phyloP scores from a whole-genome alignment of 2,329 filamentous ascomycete species.

The Alternaria angustiovoidea region DNA sequence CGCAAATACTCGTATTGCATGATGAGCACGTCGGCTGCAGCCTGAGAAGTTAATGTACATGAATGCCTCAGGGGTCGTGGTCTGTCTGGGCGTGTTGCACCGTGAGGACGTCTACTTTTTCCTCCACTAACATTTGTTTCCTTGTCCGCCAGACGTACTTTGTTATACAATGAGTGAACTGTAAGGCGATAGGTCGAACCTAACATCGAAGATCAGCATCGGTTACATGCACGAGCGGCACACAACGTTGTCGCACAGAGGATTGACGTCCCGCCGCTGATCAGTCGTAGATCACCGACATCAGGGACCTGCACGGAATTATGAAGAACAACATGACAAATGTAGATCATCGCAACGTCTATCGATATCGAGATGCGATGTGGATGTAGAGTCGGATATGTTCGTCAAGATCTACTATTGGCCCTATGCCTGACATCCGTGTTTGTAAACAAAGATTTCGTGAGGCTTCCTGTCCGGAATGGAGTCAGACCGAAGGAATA shows the following conservation, averaged over 20 bases:
- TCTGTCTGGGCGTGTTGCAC: background rate
- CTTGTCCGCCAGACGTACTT: background rate
- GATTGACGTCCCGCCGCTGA: background rate
- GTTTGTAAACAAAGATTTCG: background rate
- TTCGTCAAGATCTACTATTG: background rate
- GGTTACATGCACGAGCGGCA: background rate
- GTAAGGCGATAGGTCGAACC: background rate
- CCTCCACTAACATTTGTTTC: background rate
- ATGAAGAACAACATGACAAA: background rate
- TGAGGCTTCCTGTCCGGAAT: background rate
- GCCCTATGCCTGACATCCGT: background rate
- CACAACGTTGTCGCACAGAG: background rate
- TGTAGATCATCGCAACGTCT: background rate
- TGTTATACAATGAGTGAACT: background rate
- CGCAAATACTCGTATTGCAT: slow-evolving; percentile 2
- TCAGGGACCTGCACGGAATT: background rate
- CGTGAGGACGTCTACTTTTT: background rate
- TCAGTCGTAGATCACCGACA: background rate
- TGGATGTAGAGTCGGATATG: background rate
- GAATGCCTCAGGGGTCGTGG: background rate
- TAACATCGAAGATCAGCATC: background rate
- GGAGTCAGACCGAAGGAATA: background rate
- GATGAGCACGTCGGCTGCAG: background rate
- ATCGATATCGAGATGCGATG: background rate
- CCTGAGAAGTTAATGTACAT: background rate